A percentile compares a stretch with the other conserved stretches of the same genome.
Evolutionary conservation across 2,329 filamentous ascomycete genomes (phyloP).

Genomic region (Aureobasidium leucospermi): DNA sequence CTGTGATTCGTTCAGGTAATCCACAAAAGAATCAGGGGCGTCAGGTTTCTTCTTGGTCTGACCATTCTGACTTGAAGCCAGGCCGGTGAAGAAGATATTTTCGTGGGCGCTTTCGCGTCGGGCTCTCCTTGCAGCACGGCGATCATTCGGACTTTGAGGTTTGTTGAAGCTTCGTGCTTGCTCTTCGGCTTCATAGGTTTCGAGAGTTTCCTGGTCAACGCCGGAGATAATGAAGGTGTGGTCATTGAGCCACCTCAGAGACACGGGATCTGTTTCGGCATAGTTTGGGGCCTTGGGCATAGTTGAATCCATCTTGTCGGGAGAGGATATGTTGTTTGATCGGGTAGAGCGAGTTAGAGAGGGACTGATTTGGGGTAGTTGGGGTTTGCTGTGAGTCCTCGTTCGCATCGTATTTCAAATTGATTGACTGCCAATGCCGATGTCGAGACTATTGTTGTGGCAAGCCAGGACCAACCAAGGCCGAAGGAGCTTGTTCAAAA

Average conservation of each 20-base stretch:
- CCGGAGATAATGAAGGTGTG: background rate
- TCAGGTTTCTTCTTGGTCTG: background rate
- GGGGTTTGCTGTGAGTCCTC: constrained; percentile 6
- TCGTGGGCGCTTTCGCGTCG: constrained; percentile 7
- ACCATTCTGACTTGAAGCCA: background rate
- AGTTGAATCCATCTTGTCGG: background rate
- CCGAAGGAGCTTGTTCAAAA: background rate
- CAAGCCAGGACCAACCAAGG: background rate
- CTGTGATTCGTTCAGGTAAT: background rate
- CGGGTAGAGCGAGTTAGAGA: background rate
- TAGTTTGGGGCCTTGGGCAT: background rate
- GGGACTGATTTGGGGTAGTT: background rate
- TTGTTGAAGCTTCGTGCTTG: background rate
- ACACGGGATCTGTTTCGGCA: background rate
- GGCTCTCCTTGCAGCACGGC: constrained; percentile 5
- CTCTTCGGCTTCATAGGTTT: constrained; percentile 4
- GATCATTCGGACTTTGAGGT: background rate
- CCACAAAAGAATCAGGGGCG: background rate
- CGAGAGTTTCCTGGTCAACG: background rate
- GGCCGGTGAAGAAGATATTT: background rate
- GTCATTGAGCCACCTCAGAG: background rate
- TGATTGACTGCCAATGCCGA: background rate
- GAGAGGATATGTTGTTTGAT: background rate
- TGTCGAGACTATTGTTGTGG: background rate
- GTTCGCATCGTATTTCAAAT: constrained; percentile 1